These are phyloP conservation scores for Xylariaceae sp. DNA, from an alignment of 2,329 filamentous ascomycete genomes.

Conservation along the genomic window DNA sequence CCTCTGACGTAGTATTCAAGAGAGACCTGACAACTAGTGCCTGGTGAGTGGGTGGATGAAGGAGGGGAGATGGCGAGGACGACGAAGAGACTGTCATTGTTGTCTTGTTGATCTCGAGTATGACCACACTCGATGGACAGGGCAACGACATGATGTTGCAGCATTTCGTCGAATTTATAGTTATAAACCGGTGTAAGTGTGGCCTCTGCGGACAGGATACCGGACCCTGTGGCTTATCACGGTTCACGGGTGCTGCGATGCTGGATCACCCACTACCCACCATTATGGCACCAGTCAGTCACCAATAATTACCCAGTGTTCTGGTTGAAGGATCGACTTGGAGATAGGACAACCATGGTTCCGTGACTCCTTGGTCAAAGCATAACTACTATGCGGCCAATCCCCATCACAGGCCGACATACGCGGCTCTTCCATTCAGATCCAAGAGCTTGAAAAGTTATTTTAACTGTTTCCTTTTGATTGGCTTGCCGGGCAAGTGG, in stretches of 20 bases:
- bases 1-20: conserved; percentile 1
- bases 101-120: background rate
- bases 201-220: no score
- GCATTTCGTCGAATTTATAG: no score
- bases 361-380: background rate
- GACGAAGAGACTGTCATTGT: conserved; percentile 1
- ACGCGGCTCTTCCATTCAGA: background rate
- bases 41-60: conserved; percentile 11
- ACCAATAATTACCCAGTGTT: background rate
- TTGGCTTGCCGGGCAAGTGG: background rate
- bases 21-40: conserved; percentile 14
- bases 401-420: background rate
- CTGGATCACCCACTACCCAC: background rate
- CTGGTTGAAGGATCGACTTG: background rate
- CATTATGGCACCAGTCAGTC: background rate
- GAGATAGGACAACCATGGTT: background rate
- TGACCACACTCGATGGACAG: no score
- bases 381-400: background rate
- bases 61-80: conserved; percentile 1
- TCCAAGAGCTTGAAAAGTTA: background rate
- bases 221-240: no score
- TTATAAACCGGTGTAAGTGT: no score
- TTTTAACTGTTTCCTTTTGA: background rate
- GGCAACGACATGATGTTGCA: no score
- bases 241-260: background rate